Evolutionary conservation across 1,284 basidiomycete genomes (phyloP).

Genomic region (Testicularia cyperi): DNA sequence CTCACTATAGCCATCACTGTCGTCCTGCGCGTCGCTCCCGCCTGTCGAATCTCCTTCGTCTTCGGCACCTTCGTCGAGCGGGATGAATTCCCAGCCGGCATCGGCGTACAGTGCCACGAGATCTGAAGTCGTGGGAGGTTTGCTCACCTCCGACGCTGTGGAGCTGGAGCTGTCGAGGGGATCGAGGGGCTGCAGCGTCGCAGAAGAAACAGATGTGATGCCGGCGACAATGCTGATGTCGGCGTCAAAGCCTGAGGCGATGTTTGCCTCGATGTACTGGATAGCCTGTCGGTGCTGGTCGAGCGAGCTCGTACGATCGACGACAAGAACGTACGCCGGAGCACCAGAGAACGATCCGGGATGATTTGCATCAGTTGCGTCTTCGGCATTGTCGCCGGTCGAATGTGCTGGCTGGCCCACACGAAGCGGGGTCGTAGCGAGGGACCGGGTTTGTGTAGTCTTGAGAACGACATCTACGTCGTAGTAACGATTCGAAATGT

Average conservation of each 20-base stretch:
- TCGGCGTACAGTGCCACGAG: conserved; percentile 43
- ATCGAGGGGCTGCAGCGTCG: no score
- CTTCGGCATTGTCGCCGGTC: neutral
- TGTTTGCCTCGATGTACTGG: conserved; percentile 6
- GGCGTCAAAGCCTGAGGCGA: conserved; percentile 16
- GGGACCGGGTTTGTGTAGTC: conserved; percentile 10
- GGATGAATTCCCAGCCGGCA: conserved; percentile 50
- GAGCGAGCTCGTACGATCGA: conserved; percentile 17
- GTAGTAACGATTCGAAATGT: conserved; percentile 51
- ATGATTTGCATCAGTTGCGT: neutral
- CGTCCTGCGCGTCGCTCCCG: neutral
- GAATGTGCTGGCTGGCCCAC: no score
- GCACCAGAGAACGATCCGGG: conserved; percentile 4
- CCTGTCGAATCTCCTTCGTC: neutral
- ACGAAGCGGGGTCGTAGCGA: no score
- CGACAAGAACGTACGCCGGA: conserved; percentile 27
- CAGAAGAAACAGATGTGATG: conserved; percentile 8
- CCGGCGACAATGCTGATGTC: conserved; percentile 33
- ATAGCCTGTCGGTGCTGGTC: conserved; percentile 9
- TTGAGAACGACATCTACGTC: conserved; percentile 39
- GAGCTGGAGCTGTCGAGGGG: no score
- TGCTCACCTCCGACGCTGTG: conserved; percentile 5
- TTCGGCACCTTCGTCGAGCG: conserved; percentile 22
- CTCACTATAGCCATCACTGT: conserved; percentile 13
- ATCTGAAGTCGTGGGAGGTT: conserved; percentile 15